A percentile compares a stretch with the other conserved stretches of the same genome.
These are phyloP conservation scores for Talaromyces sp. DNA, from an alignment of 2,329 filamentous ascomycete species.

Conservation along the genomic window DNA sequence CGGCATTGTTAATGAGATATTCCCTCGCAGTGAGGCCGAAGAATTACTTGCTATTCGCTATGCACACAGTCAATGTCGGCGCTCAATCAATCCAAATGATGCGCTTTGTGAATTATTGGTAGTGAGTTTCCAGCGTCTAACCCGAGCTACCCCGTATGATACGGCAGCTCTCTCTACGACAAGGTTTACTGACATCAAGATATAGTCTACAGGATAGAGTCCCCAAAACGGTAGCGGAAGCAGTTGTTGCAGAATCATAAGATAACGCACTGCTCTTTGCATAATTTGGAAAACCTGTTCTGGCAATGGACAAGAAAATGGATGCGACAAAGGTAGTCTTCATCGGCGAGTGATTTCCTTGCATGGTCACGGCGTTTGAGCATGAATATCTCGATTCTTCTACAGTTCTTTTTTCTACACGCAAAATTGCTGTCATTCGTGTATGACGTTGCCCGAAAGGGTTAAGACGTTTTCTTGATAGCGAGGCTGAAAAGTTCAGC, in stretches of 20 bases:
- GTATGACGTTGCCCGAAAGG: neutral
- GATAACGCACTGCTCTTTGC: neutral
- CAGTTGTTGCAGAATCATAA: neutral
- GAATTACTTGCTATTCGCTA: constrained; percentile 16
- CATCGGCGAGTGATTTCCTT: neutral
- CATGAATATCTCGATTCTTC: neutral
- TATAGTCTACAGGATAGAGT: constrained; percentile 4
- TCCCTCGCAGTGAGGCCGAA: constrained; percentile 17
- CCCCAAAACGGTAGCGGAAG: neutral
- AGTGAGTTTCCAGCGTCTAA: neutral
- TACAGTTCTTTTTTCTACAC: neutral
- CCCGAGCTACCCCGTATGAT: neutral
- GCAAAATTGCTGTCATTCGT: neutral
- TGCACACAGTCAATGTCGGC: constrained; percentile 17
- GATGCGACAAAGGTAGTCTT: neutral
- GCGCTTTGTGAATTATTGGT: constrained; percentile 17
- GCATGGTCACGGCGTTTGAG: constrained; percentile 6
- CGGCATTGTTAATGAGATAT: constrained; percentile 17
- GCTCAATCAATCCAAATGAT: constrained; percentile 16
- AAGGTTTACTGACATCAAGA: neutral
- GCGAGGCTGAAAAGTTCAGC: neutral
- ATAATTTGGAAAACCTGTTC: neutral
- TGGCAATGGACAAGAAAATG: neutral
- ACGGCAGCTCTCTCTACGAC: neutral
- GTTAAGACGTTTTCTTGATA: neutral